Conservation (phyloP, 768 basidiomycete genomes). For the Daedaleopsis sinensis region DNA sequence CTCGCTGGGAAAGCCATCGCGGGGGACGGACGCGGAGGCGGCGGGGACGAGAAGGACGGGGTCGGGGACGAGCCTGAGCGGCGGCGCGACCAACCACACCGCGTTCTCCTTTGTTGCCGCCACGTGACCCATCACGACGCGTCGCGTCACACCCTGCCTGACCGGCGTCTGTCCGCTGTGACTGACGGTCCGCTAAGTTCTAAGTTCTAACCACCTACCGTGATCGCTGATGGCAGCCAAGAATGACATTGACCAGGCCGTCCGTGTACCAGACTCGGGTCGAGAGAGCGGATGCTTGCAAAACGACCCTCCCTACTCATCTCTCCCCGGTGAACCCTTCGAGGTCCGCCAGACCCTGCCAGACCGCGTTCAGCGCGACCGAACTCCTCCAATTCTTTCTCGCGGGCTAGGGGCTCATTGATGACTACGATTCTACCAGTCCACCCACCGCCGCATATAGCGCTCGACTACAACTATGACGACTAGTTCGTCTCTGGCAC, state of each 20-base stretch:
- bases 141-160: not conserved
- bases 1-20: not conserved
- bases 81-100: too few relatives aligned
- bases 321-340: constrained; percentile 39
- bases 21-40: too few relatives aligned
- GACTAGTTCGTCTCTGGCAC: constrained; percentile 47
- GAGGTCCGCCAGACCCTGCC: constrained; percentile 42
- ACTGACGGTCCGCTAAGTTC: too few relatives aligned
- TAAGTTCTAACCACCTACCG: too few relatives aligned
- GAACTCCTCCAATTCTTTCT: constrained; percentile 40
- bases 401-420: constrained; percentile 41
- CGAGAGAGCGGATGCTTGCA: not conserved
- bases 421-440: constrained; percentile 44
- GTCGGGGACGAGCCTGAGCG: too few relatives aligned
- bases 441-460: constrained; percentile 41
- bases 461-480: constrained; percentile 37
- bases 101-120: too few relatives aligned
- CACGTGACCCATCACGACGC: not conserved
- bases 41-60: too few relatives aligned
- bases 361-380: constrained; percentile 38
- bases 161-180: too few relatives aligned
- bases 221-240: too few relatives aligned
- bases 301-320: constrained; percentile 22
- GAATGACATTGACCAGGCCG: not conserved
- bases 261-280: not conserved